These are phyloP conservation scores for Lobosporangium transversale DNA, from an alignment of 192 early-diverging fungal species.

Conservation along the genomic window DNA sequence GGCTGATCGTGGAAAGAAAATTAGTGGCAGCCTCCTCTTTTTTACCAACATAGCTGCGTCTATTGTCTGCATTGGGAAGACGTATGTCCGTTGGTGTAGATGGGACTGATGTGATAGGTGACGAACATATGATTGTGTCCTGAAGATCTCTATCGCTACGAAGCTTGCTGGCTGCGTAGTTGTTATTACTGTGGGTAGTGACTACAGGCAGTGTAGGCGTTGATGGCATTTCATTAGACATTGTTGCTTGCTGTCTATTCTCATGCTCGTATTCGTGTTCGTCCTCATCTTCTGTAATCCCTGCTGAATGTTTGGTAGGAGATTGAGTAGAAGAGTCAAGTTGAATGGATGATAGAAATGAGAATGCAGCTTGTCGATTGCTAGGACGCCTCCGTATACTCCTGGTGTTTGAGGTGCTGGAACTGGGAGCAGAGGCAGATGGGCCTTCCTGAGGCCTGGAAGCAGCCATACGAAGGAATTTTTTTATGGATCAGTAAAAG, in stretches of 20 bases:
- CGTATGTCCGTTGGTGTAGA: background rate
- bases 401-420: background rate
- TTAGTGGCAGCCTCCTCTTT: constrained; percentile 28
- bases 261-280: background rate
- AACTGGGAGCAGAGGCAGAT: no score
- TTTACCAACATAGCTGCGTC: constrained; percentile 7
- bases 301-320: background rate
- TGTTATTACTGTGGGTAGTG: background rate
- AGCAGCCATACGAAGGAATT: no score
- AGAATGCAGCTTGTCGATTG: constrained; percentile 42
- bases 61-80: background rate
- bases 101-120: background rate
- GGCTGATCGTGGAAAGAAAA: constrained; percentile 27
- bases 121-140: no score
- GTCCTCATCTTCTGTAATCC: background rate
- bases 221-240: background rate
- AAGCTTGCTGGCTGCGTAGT: background rate
- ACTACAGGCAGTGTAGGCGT: background rate
- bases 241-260: background rate
- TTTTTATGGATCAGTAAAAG: background rate
- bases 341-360: constrained; percentile 37
- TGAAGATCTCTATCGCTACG: no score
- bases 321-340: constrained; percentile 15
- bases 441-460: no score
- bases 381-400: constrained; percentile 20